Evolutionary conservation across 345 rosid genomes (phyloP).

Genomic region (Hypericum perforatum): DNA sequence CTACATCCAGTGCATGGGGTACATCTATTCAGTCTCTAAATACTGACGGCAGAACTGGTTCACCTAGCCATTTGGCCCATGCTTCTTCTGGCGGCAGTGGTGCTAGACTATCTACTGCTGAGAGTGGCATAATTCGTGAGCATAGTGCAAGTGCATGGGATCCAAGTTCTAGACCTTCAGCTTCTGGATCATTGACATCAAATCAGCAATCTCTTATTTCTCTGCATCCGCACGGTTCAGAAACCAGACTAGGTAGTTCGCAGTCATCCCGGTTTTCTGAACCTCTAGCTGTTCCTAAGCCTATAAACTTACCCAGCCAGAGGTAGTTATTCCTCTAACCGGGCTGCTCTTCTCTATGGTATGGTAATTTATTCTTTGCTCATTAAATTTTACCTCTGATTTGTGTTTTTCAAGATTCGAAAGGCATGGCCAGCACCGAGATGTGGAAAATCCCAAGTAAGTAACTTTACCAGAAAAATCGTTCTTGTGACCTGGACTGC

Average conservation of each 20-base stretch:
- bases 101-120: constrained; percentile 87
- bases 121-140: constrained; percentile 70
- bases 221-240: constrained; percentile 92
- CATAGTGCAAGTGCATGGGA: constrained; percentile 51
- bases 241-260: constrained; percentile 97
- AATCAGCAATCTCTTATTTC: constrained; percentile 55
- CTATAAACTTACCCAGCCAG: constrained; percentile 96
- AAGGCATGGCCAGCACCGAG: constrained; percentile 91
- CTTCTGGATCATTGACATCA: constrained; percentile 75
- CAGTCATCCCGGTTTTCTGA: constrained; percentile 98
- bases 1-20: constrained; percentile 84
- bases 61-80: constrained; percentile 80
- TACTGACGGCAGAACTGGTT: constrained; percentile 60
- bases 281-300: constrained; percentile 84
- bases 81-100: constrained; percentile 94
- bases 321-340: constrained; percentile 37
- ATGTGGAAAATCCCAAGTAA: constrained; percentile 98
- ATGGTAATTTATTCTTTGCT: background rate
- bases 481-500: constrained; percentile 1
- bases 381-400: constrained; percentile 2
- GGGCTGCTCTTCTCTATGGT: background rate
- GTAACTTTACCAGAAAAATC: constrained; percentile 14
- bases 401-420: constrained; percentile 59
- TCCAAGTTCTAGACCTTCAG: constrained; percentile 88
- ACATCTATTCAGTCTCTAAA: constrained; percentile 58